Conservation (phyloP, 352 stramenopile species). For the Pythium dissotocum region DNA sequence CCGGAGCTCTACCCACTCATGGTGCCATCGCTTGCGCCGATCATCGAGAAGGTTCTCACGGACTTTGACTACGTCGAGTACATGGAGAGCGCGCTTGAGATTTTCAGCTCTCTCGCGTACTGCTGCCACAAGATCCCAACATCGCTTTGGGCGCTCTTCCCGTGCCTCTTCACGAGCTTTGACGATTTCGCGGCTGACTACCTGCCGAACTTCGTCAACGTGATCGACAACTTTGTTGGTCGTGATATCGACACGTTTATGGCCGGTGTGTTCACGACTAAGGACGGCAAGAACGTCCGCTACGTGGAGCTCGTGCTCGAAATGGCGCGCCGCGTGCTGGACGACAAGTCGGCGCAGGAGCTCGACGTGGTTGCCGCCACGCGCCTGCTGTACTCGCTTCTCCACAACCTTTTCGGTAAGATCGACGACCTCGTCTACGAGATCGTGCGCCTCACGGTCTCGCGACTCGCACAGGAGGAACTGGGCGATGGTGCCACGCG, state of each 20-base stretch:
- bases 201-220: slow-evolving; percentile 93
- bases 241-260: slow-evolving; percentile 77
- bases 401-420: slow-evolving; percentile 86
- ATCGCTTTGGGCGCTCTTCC: slow-evolving; percentile 96
- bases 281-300: slow-evolving; percentile 43
- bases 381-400: slow-evolving; percentile 73
- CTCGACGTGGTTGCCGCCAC: slow-evolving; percentile 73
- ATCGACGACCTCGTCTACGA: slow-evolving; percentile 75
- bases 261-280: slow-evolving; percentile 45
- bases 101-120: slow-evolving; percentile 95
- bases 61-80: slow-evolving; percentile 97
- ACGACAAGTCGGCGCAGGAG: slow-evolving; percentile 61
- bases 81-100: slow-evolving; percentile 96
- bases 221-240: slow-evolving; percentile 96
- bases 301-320: slow-evolving; percentile 84
- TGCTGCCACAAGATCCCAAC: slow-evolving; percentile 92
- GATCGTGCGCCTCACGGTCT: slow-evolving; percentile 72
- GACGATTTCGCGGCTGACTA: slow-evolving; percentile 97
- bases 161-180: slow-evolving; percentile 95
- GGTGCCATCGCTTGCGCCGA: slow-evolving; percentile 93
- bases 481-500: slow-evolving; percentile 71
- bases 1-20: slow-evolving; percentile 86
- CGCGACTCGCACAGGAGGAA: slow-evolving; percentile 48
- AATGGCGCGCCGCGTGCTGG: slow-evolving; percentile 77
- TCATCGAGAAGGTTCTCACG: slow-evolving; percentile 95